Conservation (phyloP, 2,329 filamentous ascomycete genomes). For the Diaporthe caulivora region DNA sequence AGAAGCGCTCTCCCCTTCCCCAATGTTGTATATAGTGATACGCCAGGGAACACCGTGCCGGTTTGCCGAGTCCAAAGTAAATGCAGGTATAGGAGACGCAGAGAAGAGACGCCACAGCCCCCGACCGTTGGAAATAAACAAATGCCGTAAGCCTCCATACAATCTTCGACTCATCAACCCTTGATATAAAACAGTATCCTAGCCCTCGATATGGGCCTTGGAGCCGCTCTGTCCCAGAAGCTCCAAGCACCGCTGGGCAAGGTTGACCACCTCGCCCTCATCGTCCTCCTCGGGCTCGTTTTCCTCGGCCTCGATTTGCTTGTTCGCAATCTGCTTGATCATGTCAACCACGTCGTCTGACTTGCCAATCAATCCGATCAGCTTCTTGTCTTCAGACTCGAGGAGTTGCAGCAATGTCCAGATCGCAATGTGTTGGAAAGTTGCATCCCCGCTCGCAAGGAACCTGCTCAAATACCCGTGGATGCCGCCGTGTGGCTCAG, state of each 20-base stretch:
- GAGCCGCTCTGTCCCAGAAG: constrained; percentile 81
- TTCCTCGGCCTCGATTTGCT: constrained; percentile 88
- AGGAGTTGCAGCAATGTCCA: constrained; percentile 97
- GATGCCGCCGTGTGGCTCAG: constrained; percentile 90
- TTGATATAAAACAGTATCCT: constrained; percentile 40
- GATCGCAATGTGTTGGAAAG: constrained; percentile 98
- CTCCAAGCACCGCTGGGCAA: constrained; percentile 91
- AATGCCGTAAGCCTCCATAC: constrained; percentile 34
- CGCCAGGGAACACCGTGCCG: constrained; percentile 59
- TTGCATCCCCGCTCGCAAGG: constrained; percentile 92
- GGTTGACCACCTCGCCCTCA: constrained; percentile 90
- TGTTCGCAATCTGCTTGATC: constrained; percentile 91
- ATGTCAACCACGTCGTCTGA: constrained; percentile 92
- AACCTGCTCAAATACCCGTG: constrained; percentile 96
- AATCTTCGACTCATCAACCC: constrained; percentile 27
- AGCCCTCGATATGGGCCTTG: constrained; percentile 87
- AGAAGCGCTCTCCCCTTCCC: constrained; percentile 38
- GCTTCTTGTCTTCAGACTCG: constrained; percentile 90
- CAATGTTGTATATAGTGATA: constrained; percentile 48
- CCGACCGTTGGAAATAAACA: constrained; percentile 35
- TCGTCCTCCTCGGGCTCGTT: constrained; percentile 90
- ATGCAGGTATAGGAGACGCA: constrained; percentile 50
- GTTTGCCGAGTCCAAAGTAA: constrained; percentile 51
- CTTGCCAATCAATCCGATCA: constrained; percentile 90
- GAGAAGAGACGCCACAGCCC: constrained; percentile 41